Base-by-base conservation (phyloP, 305 asterid species). In the Fraxinus greggii region DNA sequence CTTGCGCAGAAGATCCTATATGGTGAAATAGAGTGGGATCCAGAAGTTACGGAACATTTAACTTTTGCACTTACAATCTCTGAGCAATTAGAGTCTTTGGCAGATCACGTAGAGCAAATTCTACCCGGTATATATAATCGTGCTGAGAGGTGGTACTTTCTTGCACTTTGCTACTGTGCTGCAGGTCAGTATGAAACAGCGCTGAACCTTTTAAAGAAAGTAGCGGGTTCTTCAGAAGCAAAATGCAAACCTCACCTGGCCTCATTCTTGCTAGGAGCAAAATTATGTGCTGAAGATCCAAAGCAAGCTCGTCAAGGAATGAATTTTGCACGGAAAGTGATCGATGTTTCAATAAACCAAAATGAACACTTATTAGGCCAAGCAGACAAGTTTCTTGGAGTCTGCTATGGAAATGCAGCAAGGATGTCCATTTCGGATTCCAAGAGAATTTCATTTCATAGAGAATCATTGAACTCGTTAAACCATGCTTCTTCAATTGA, bases 141-240 rank as follows among this genome's bases (percentile, higher is more conserved):
- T 42, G 89, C 86, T 0, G 92, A 92, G 86, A 91, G 97, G 75
- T 95, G 99, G 99, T 93, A 92, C 83, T 89, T 92, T 88, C 98
- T 95, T 69, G 97, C 97, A 72, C 96, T 95, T 13, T 93, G 96
- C 87, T 93, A 90, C 76, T 86, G 93, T 32, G 91, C 98, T 69
- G 90, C 92, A 9, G 97, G 96, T 36, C 93, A 91, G 83, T 80
- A 88, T 84, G 85, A 83, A 40, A 84, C 92, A 0, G 94, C 98
- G 0, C 81, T 92, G 36, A 84, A 89, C 81, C 94, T 95, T 83
- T 83, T 95, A n/a, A 91, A 89, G 90, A 95, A 92, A 81, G 89
- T 86, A 3, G 83, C 89, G 0, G 91, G 92, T 31, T n/a, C 51
- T 76, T 90, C 97, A 1, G 97, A 92, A 85, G 87, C 85, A 74